Evolutionary conservation across 2,329 filamentous ascomycete genomes (phyloP).

Genomic region (Hypoxylon sp.): DNA sequence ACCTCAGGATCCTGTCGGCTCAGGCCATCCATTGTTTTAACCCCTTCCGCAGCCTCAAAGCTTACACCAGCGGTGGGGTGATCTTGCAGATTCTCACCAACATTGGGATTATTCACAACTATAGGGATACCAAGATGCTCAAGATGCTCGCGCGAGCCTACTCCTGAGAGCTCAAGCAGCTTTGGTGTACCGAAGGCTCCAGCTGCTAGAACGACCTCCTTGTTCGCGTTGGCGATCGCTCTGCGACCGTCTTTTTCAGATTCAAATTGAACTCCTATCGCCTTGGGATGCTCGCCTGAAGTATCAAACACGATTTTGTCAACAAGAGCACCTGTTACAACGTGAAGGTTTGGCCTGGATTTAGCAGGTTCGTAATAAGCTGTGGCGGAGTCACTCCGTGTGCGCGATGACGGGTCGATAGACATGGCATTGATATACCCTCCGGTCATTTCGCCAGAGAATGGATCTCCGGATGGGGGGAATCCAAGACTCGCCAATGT

Average conservation of each 20-base stretch:
- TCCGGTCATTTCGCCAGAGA: not conserved
- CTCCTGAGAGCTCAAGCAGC: not conserved
- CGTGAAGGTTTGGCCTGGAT: not conserved
- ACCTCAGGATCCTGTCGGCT: not conserved
- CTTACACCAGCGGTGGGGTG: not conserved
- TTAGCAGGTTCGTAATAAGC: not conserved
- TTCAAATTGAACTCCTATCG: not conserved
- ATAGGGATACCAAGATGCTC: not conserved
- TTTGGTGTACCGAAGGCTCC: not conserved
- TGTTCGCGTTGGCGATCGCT: not conserved
- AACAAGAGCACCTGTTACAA: not conserved
- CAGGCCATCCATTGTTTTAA: not conserved
- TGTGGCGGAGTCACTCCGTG: not conserved
- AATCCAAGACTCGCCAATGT: not conserved
- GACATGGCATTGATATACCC: not conserved
- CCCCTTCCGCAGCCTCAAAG: not conserved
- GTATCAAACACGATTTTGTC: not conserved
- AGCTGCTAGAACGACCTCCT: not conserved
- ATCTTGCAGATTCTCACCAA: not conserved
- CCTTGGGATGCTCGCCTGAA: not conserved
- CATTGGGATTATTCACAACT: not conserved
- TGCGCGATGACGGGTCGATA: not conserved
- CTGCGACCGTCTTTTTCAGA: not conserved
- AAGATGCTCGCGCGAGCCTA: not conserved
- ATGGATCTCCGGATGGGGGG: not conserved